Evolutionary conservation across 2,329 filamentous ascomycete species (phyloP), one percentile per base, ranked within the genome.

Genomic region (Colletotrichum lindemuthianum): DNA sequence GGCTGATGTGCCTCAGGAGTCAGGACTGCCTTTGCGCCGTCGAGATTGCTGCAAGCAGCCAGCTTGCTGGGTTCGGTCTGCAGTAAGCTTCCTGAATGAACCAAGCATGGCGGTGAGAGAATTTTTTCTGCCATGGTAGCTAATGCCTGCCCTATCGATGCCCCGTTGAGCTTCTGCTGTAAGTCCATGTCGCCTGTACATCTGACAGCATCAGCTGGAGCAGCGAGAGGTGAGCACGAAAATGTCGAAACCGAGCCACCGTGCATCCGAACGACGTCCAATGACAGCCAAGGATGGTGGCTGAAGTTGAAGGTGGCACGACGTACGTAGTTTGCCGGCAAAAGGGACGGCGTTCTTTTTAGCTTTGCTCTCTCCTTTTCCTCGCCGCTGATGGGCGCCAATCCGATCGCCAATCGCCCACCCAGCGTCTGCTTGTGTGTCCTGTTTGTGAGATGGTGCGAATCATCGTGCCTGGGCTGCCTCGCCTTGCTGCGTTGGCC

Each of bases 301-400:
- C 57, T 65, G 50, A 37, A 50, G 44, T 15, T 53, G 24, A 45
- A 49, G 45, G 61, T 64, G 61, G 61, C 50, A 60, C 63, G 41
- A 65, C 45, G 50, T 39, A 60, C 63, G 41, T 60, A 39, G 50
- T 39, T 41, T 51, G 57, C 61, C 57, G 57, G 34, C n/a, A 32
- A 41, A 51, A 53, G 41, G 58, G 37, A 57, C 52, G 63, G 63
- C 47, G 63, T 57, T 34, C 47, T 52, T 60, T 59, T 60, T 65
- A 52, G 63, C 52, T 57, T 57, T 49, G 41, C 58, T 61, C 33
- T 52, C 63, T 57, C 63, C 59, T 57, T 63, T 65, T 63, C 15
- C 47, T 47, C 49, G 58, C 45, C 24, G 57, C 9, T 33, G 24
- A 24, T 24, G 24, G 24, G 24, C 24, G 24, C 24, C 24, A 24